Evolutionary conservation across 2,329 filamentous ascomycete genomes (phyloP).

Genomic region (Alternaria sp.): DNA sequence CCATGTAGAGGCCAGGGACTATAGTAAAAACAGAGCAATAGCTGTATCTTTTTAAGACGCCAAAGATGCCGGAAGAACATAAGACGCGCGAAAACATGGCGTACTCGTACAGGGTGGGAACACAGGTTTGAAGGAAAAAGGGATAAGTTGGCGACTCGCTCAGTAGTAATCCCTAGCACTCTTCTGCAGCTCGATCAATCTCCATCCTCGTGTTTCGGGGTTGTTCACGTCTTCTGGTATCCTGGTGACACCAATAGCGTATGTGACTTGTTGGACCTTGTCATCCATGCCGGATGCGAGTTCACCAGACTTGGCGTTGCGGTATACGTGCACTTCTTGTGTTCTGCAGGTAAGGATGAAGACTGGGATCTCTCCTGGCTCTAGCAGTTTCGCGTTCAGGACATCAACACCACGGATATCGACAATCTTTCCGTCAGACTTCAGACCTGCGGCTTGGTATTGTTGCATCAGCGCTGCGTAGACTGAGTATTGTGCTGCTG

Average conservation of each 20-base stretch:
- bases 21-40: slow-evolving; percentile 16
- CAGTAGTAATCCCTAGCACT: slow-evolving; percentile 89
- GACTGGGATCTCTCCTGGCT: slow-evolving; percentile 88
- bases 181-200: slow-evolving; percentile 98
- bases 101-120: slow-evolving; percentile 28
- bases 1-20: not conserved
- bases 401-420: slow-evolving; percentile 96
- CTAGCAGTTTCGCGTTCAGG: slow-evolving; percentile 78
- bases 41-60: slow-evolving; percentile 42
- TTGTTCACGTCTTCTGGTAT: slow-evolving; percentile 96
- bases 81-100: slow-evolving; percentile 25
- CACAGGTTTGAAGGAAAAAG: slow-evolving; percentile 7
- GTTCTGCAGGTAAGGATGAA: slow-evolving; percentile 97
- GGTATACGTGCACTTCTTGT: slow-evolving; percentile 97
- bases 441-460: slow-evolving; percentile 90
- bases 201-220: slow-evolving; percentile 95
- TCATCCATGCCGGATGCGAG: slow-evolving; percentile 98
- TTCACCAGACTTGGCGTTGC: slow-evolving; percentile 87
- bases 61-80: slow-evolving; percentile 38
- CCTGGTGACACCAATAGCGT: slow-evolving; percentile 94
- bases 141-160: slow-evolving; percentile 35
- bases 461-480: slow-evolving; percentile 97
- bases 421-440: slow-evolving; percentile 92
- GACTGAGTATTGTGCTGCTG: slow-evolving; percentile 93
- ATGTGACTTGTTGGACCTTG: slow-evolving; percentile 97